These are phyloP conservation scores for Aureoboletus auriporus DNA, from an alignment of 768 basidiomycete genomes.

Conservation along the genomic window DNA sequence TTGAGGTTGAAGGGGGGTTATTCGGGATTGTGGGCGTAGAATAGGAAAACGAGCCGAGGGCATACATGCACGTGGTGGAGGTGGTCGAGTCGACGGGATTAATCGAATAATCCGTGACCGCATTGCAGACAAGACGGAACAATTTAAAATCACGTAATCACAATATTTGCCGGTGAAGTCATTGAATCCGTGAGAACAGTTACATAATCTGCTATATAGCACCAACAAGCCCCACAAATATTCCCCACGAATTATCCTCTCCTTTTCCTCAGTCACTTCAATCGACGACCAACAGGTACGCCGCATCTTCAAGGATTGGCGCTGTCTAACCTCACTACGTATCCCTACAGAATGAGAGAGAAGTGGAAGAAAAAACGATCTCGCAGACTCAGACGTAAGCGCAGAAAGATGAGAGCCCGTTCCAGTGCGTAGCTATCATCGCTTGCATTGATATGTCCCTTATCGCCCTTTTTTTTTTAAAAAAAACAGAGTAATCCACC, in stretches of 20 bases:
- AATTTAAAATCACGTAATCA: too few relatives aligned
- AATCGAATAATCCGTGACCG: slow-evolving; percentile 6
- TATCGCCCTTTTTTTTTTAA: not conserved
- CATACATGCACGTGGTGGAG: not conserved
- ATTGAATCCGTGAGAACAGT: slow-evolving; percentile 12
- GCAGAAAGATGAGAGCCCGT: slow-evolving; percentile 95
- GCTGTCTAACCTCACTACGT: not conserved
- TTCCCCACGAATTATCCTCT: slow-evolving; percentile 11
- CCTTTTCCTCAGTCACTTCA: slow-evolving; percentile 28
- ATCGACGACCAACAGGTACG: slow-evolving; percentile 25
- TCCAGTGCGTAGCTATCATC: slow-evolving; percentile 61
- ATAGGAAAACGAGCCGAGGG: not conserved
- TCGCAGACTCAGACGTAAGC: slow-evolving; percentile 88
- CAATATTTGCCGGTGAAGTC: slow-evolving; percentile 8
- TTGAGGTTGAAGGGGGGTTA: slow-evolving; percentile 7
- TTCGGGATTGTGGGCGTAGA: slow-evolving; percentile 1
- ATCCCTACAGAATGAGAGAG: slow-evolving; percentile 73
- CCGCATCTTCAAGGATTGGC: not conserved
- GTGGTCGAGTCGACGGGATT: not conserved
- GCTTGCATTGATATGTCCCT: not conserved
- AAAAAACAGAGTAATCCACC: slow-evolving; percentile 37
- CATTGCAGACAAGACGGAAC: slow-evolving; percentile 4
- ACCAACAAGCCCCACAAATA: slow-evolving; percentile 28
- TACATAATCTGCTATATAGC: slow-evolving; percentile 35
- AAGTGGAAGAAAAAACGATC: slow-evolving; percentile 98